These are phyloP conservation scores for Ustilago nuda DNA, from an alignment of 1,284 basidiomycete species.

Conservation along the genomic window DNA sequence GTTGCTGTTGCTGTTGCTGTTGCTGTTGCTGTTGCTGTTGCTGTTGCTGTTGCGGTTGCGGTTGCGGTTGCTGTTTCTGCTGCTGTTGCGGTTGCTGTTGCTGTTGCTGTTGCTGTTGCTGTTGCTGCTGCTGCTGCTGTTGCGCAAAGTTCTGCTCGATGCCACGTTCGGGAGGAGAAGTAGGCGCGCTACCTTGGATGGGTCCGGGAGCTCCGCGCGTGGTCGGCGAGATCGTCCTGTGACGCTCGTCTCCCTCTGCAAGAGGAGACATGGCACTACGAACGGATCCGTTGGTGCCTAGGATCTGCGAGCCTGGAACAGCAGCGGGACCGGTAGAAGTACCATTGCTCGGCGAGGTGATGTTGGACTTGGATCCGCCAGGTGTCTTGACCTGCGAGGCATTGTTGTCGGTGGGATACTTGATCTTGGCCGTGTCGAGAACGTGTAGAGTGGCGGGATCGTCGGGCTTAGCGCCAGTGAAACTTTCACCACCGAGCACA, in stretches of 20 bases:
- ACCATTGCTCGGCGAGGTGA: constrained; percentile 22
- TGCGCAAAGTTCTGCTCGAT: constrained; percentile 22
- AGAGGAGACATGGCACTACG: constrained; percentile 50
- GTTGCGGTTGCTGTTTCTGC: constrained; percentile 20
- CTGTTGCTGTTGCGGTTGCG: constrained; percentile 18
- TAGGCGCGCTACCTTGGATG: constrained; percentile 19
- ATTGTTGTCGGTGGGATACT: constrained; percentile 66
- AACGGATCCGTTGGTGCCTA: constrained; percentile 23
- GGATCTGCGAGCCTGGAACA: constrained; percentile 25
- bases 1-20: constrained; percentile 13
- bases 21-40: constrained; percentile 18
- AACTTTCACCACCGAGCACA: constrained; percentile 93
- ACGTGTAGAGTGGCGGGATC: constrained; percentile 87
- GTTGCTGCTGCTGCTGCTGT: constrained; percentile 24
- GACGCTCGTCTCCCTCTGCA: constrained; percentile 39
- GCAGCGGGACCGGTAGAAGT: constrained; percentile 21
- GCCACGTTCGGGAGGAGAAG: constrained; percentile 23
- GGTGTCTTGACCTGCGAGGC: constrained; percentile 42
- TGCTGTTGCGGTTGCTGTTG: constrained; percentile 18
- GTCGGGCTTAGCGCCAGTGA: constrained; percentile 77
- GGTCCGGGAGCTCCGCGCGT: constrained; percentile 13
- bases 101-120: constrained; percentile 15
- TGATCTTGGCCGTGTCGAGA: constrained; percentile 68
- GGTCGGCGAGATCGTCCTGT: constrained; percentile 50
- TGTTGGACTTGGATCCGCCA: constrained; percentile 35